These are phyloP conservation scores for Trametes sp. DNA, from an alignment of 1,284 basidiomycete genomes.

Conservation along the genomic window DNA sequence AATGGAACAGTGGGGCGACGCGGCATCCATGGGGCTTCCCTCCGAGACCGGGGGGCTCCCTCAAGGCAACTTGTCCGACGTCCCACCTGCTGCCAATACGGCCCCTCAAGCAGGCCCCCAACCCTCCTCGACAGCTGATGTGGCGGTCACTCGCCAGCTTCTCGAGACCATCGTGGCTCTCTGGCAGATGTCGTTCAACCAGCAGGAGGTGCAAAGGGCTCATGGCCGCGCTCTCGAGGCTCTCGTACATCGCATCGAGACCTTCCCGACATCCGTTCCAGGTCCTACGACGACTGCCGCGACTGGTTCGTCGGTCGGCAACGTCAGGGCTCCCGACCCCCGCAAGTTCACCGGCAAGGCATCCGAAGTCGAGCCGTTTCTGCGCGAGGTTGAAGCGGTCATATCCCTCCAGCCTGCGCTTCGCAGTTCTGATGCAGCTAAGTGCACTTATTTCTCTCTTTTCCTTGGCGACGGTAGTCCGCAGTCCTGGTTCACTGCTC, in stretches of 20 bases:
- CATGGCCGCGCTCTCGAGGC: slow-evolving; percentile 4
- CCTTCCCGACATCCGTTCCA: not conserved
- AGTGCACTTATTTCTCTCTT: slow-evolving; percentile 30
- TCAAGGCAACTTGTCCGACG: not conserved
- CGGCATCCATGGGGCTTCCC: not conserved
- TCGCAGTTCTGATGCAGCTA: slow-evolving; percentile 31
- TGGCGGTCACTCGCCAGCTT: not conserved
- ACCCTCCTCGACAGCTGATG: not conserved
- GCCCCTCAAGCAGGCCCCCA: not conserved
- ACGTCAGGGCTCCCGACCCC: slow-evolving; percentile 9
- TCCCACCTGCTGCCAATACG: not conserved
- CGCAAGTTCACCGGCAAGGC: slow-evolving; percentile 24
- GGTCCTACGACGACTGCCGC: not conserved
- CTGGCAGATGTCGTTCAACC: not conserved
- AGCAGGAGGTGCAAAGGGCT: slow-evolving; percentile 2
- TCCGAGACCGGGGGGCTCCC: not conserved
- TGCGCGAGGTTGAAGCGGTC: slow-evolving; percentile 33
- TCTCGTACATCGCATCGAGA: not conserved
- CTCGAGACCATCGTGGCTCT: slow-evolving; percentile 6
- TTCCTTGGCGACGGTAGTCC: slow-evolving; percentile 32
- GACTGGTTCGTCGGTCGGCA: not conserved
- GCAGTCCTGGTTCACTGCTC: slow-evolving; percentile 29
- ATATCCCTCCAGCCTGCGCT: slow-evolving; percentile 28
- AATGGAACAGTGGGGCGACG: not conserved
- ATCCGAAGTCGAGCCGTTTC: slow-evolving; percentile 34